These are phyloP conservation scores for Lanmaoa rubissima DNA, from an alignment of 768 basidiomycete genomes.

Conservation along the genomic window DNA sequence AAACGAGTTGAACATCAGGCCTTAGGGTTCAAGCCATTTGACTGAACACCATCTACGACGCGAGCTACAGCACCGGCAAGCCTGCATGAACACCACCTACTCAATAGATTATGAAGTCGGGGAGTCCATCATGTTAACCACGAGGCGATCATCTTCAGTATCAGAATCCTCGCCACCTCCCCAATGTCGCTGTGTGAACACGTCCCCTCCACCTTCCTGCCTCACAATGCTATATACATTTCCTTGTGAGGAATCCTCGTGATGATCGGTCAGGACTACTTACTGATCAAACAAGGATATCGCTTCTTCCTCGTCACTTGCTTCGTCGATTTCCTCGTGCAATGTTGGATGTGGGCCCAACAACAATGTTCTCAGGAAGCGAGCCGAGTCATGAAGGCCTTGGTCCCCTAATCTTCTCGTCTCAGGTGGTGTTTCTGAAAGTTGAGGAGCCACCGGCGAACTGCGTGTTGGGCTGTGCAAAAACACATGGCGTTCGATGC, in stretches of 20 bases:
- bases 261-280: conserved; percentile 24
- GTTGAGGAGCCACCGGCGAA: conserved; percentile 47
- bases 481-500: conserved; percentile 67
- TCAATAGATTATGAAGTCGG: conserved; percentile 7
- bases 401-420: conserved; percentile 46
- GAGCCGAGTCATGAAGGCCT: conserved; percentile 33
- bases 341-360: conserved; percentile 27
- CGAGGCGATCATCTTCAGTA: conserved; percentile 20
- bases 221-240: conserved; percentile 50
- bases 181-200: conserved; percentile 49
- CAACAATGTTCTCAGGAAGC: conserved; percentile 39
- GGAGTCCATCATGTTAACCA: conserved; percentile 26
- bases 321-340: conserved; percentile 28
- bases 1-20: conserved; percentile 9
- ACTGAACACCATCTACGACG: conserved; percentile 4
- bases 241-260: conserved; percentile 5
- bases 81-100: conserved; percentile 6
- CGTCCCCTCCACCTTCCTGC: conserved; percentile 54
- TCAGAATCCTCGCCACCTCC: conserved; percentile 29
- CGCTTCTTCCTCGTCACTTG: conserved; percentile 45
- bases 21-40: conserved; percentile 4
- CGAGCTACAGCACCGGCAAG: conserved; percentile 7
- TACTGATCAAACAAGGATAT: conserved; percentile 75
- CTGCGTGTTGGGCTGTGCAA: conserved; percentile 66
- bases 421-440: conserved; percentile 45